phyloP scores from a whole-genome alignment of 2,329 filamentous ascomycete species.

The Ophiostoma angusticollis region DNA sequence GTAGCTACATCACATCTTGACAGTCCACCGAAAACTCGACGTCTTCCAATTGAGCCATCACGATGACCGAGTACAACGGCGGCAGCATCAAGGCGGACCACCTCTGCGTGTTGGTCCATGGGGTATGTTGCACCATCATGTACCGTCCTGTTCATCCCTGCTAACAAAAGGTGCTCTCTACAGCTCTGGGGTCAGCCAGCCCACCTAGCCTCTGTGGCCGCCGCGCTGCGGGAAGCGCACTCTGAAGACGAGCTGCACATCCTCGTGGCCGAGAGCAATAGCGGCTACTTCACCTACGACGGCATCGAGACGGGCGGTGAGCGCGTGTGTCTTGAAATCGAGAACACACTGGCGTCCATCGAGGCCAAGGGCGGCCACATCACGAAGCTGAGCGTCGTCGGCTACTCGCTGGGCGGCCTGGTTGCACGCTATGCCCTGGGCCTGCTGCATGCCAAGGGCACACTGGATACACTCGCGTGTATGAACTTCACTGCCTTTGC shows the following conservation, averaged over 20 bases:
- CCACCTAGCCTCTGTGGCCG: constrained; percentile 57
- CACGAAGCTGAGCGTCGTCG: constrained; percentile 71
- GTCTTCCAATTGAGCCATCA: too few species aligned
- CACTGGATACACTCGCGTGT: constrained; percentile 68
- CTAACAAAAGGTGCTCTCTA: not conserved
- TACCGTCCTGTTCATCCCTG: not conserved
- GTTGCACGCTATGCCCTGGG: constrained; percentile 80
- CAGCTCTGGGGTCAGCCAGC: constrained; percentile 68
- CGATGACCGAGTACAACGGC: constrained; percentile 35
- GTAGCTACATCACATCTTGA: too few species aligned
- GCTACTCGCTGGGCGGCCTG: constrained; percentile 81
- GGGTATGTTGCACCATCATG: constrained; percentile 33
- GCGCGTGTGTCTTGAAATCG: constrained; percentile 53
- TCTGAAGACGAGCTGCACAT: constrained; percentile 54
- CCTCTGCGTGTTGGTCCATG: constrained; percentile 65
- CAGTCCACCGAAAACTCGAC: too few species aligned
- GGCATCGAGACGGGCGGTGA: constrained; percentile 57
- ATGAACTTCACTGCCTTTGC: constrained; percentile 93
- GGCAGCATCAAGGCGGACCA: constrained; percentile 48
- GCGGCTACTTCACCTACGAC: constrained; percentile 59
- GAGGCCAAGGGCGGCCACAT: constrained; percentile 54
- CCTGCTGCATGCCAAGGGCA: constrained; percentile 65
- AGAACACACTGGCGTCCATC: constrained; percentile 41
- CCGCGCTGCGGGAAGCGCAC: constrained; percentile 48
- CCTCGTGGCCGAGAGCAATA: constrained; percentile 59